Evolutionary conservation across 306 rosid genomes (phyloP).

Genomic region (Trifolium subterraneum): DNA sequence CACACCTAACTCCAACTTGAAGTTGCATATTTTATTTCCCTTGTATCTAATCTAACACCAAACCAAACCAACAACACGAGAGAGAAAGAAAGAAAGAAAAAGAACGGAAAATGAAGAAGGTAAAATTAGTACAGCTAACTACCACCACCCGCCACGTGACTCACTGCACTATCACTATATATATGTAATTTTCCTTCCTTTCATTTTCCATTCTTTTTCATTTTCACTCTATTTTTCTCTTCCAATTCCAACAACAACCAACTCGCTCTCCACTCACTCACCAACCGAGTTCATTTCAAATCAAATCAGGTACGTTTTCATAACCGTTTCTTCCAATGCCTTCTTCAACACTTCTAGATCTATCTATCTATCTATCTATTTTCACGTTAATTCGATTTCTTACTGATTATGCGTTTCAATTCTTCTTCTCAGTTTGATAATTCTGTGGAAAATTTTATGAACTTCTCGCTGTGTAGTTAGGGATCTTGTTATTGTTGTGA

Average conservation of each 20-base stretch:
- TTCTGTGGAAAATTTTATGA: background rate
- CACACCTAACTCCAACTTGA: background rate
- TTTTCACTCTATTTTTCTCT: conserved; percentile 26
- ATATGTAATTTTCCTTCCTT: background rate
- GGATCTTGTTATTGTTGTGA: conserved; percentile 16
- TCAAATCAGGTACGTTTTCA: conserved; percentile 43
- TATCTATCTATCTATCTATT: conserved; percentile 20
- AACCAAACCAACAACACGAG: conserved; percentile 1
- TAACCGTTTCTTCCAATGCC: background rate
- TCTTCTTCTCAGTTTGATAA: background rate
- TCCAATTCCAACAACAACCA: conserved; percentile 1
- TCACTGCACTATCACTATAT: conserved; percentile 44
- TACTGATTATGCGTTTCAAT: background rate
- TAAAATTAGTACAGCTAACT: conserved; percentile 39
- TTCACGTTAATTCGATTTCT: background rate
- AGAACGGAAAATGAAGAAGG: background rate
- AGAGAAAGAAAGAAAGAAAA: conserved; percentile 2
- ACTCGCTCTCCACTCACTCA: too few species aligned
- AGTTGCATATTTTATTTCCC: background rate
- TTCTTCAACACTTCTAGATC: conserved; percentile 30
- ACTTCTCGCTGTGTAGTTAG: background rate
- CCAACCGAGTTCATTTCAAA: conserved; percentile 10
- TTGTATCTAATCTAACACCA: background rate
- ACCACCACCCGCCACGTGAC: conserved; percentile 72
- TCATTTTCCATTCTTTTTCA: conserved; percentile 9